Base-by-base conservation (phyloP, 345 rosid genomes). In the Hibiscus mutabilis region DNA sequence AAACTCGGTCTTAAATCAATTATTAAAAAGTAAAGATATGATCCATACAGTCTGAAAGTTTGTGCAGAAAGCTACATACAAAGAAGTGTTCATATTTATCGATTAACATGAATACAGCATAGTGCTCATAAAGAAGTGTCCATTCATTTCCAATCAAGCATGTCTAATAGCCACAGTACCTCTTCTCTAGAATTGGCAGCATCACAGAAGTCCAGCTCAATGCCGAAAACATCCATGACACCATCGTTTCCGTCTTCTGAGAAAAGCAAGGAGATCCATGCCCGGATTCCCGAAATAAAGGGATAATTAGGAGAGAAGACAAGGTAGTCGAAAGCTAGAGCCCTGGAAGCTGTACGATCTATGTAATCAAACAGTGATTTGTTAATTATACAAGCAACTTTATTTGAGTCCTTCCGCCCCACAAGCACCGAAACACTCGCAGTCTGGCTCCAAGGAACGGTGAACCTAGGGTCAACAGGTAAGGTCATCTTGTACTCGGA, bases 81-180 rank as follows among this genome's bases (percentile, higher is more conserved):
- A 73, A 66, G 16, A 56, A 24, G 19, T 18, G 44, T 61, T 25
- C 46, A 42, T 57, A 58, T 55, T 63, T 60, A 73, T 77, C 60
- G 60, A 63, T 22, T 42, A 56, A 10, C 18, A 52, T 21, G 24
- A 71, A 72, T 56, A 64, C 22, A 24, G 5, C 56, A 55, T 69
- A 70, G 31, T 13, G 19, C 19, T n/a, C n/a, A n/a, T n/a, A n/a
- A n/a, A n/a, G n/a, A n/a, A n/a, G n/a, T n/a, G n/a, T n/a, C 18
- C 69, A 24, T 75, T 90, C 84, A 95, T 78, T 92, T 92, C 99
- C 99, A 95, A 79, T 92, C 97, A 78, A 92, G 90, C 88, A 95
- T 85, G 84, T 90, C 91, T 51, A 95, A 69, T 49, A 95, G 85
- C 98, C 97, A 92, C 83, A 95, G 78, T 42, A 95, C 96, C 85